Evolutionary conservation across 352 stramenopile genomes (phyloP), one percentile per base, ranked within the genome.

Genomic region (Thalassiosira hispida): DNA sequence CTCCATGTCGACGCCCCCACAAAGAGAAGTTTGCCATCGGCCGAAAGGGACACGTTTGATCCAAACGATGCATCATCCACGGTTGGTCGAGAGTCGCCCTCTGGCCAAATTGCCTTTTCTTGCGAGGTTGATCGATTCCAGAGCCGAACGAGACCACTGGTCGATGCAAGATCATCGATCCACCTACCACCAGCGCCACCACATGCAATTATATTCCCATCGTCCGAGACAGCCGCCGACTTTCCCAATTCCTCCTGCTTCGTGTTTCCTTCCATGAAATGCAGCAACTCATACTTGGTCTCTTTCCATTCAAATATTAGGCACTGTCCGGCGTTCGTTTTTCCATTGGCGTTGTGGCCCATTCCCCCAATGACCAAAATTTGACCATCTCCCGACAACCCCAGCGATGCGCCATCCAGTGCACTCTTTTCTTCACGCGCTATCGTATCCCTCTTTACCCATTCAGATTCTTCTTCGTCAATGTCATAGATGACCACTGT

Each of bases 161-260:
- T 60, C 6, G 23, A n/a, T 20, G 11, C 23, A 14, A 47, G 63
- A 29, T 74, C 16, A 16, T 5, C 11, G 40, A 4, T 12, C 14
- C 35, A 57, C 57, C 27, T 68, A 11, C 12, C 72, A 52, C 3
- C 23, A 0, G 60, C 23, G 6, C 73, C 73, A 42, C 73, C 73
- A 25, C 73, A 81, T 38, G 73, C 73, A 35, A 81, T 31, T 11
- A 71, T 33, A 49, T 42, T 74, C 23, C 51, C 42, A 69, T 81
- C 64, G 23, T 35, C 27, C 2, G 73, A 72, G 8, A 81, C 61
- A 25, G 73, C 38, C 18, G 56, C 73, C n/a, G 35, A 75, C 5
- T 63, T 52, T 16, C 73, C 73, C 57, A 81, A 59, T 8, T 35
- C 52, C 49, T 75, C 73, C 8, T 75, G 31, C 6, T 49, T n/a